A percentile compares a stretch with the other conserved stretches of the same genome.
Conservation (phyloP, 2,329 filamentous ascomycete species). For the Xylariaceae sp. region DNA sequence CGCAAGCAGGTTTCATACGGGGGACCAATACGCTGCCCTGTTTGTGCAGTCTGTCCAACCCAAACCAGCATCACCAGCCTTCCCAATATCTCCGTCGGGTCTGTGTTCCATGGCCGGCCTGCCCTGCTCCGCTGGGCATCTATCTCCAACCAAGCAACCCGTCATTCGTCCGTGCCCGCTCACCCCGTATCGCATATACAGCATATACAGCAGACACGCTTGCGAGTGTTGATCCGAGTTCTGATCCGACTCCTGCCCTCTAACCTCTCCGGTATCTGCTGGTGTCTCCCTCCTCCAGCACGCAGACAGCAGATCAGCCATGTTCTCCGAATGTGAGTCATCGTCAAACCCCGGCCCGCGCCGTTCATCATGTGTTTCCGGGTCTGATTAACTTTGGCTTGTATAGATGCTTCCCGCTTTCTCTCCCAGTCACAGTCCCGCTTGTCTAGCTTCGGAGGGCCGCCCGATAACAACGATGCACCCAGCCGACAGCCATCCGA, state of each 20-base stretch:
- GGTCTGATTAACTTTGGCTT: constrained; percentile 19
- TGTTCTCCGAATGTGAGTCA: constrained; percentile 86
- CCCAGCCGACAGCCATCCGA: constrained; percentile 33
- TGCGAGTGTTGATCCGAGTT: constrained; percentile 4
- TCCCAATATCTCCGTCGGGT: neutral
- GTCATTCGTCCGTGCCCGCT: constrained; percentile 7
- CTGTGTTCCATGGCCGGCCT: constrained; percentile 10
- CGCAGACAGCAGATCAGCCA: constrained; percentile 33
- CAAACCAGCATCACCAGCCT: neutral
- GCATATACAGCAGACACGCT: neutral
- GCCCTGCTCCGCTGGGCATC: constrained; percentile 14
- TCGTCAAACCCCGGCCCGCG: neutral
- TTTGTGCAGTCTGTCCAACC: neutral
- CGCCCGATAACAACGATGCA: constrained; percentile 46
- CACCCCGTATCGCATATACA: constrained; percentile 8
- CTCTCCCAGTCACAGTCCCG: constrained; percentile 94
- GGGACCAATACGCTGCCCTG: neutral
- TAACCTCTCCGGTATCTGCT: constrained; percentile 19
- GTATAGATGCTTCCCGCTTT: constrained; percentile 87
- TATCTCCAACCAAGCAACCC: constrained; percentile 5
- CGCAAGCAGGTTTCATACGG: constrained; percentile 1
- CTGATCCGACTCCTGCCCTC: constrained; percentile 18
- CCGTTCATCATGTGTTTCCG: constrained; percentile 2
- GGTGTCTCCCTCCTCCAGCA: constrained; percentile 31
- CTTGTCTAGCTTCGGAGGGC: constrained; percentile 62